Base-by-base conservation (phyloP, 192 early-diverging fungal genomes). In the Spinellus fusiger region DNA sequence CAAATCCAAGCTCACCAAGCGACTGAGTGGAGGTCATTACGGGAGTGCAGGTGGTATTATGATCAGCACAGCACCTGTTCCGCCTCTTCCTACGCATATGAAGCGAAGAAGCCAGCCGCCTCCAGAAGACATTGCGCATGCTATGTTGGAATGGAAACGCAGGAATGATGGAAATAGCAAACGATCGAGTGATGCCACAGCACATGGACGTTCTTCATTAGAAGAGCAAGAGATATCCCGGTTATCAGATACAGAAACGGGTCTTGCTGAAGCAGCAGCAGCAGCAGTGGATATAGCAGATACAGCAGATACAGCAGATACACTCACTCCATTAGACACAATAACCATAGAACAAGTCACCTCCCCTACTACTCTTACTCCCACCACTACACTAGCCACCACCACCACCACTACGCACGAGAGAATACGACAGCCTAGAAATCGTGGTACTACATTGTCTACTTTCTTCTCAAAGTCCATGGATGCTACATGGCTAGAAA, bases 41-140 rank as follows among this genome's bases (percentile, higher is more conserved):
- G 62, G 67, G 25, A 69, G 66, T 49, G 72, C 72, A 28, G 72
- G 72, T 32, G 72, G 72, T n/a, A 46, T 74, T 18, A 22, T 69
- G 22, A 25, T 74, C 32, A 74, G 60, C 37, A 72, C 61, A 25
- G 22, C 40, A 18, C 61, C 61, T 29, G 26, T 32, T 40, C 56
- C 40, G 49, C 58, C 49, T 4, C 27, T 40, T 2, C 54, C 60
- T 10, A 49, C 18, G 9, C 37, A 28, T 15, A 37, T 33, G 35
- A 27, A 48, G 28, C 28, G 56, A 48, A 37, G 8, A 26, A 55
- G 53, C 4, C 32, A 40, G 1, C 66, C 66, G 16, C 38, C 66
- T 10, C 52, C 51, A 15, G 66, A 68, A 13, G 61, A 61, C 31
- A 27, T 68, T 7, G 54, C 61, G 9, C 33, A 68, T 34, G 61